These are phyloP conservation scores for Xylariaceae sp. DNA, from an alignment of 2,329 filamentous ascomycete species.

Conservation along the genomic window DNA sequence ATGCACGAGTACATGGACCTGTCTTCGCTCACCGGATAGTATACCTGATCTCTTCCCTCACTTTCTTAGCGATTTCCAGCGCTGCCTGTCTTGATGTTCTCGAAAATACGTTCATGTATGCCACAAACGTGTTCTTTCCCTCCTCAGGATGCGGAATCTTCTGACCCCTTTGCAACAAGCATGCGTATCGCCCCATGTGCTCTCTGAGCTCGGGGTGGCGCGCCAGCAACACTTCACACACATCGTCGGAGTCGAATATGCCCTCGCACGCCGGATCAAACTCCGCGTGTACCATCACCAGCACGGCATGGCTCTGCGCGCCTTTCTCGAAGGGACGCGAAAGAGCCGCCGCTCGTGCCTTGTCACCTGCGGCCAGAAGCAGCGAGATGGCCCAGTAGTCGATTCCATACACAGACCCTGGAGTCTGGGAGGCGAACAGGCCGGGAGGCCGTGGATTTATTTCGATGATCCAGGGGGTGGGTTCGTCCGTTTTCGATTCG, in stretches of 20 bases:
- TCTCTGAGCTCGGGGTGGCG: conserved; percentile 26
- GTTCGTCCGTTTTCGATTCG: background rate
- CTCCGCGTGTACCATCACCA: conserved; percentile 29
- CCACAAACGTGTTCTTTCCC: conserved; percentile 28
- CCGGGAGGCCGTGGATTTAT: conserved; percentile 29
- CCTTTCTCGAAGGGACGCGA: conserved; percentile 23
- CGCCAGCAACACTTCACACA: conserved; percentile 27
- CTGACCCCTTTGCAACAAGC: conserved; percentile 28
- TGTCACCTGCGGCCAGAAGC: conserved; percentile 21
- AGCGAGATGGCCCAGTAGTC: conserved; percentile 29
- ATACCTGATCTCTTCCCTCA: conserved; percentile 25
- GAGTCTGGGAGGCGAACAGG: conserved; percentile 26
- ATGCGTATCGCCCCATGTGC: conserved; percentile 24
- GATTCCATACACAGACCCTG: conserved; percentile 27
- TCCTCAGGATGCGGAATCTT: conserved; percentile 26
- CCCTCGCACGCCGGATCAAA: conserved; percentile 25
- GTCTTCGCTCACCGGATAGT: conserved; percentile 18
- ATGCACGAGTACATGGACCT: background rate
- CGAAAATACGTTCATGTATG: conserved; percentile 31
- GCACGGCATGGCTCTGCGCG: conserved; percentile 24
- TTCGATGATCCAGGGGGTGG: conserved; percentile 27
- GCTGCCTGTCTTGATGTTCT: conserved; percentile 24
- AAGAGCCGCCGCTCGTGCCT: conserved; percentile 22
- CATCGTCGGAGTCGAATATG: conserved; percentile 30
- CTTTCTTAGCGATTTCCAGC: conserved; percentile 20